Percentiles rank a stretch among this genome's conserved stretches.
Conservation (phyloP, 78 protist genomes). For the Blattamonas nauphoetae region DNA sequence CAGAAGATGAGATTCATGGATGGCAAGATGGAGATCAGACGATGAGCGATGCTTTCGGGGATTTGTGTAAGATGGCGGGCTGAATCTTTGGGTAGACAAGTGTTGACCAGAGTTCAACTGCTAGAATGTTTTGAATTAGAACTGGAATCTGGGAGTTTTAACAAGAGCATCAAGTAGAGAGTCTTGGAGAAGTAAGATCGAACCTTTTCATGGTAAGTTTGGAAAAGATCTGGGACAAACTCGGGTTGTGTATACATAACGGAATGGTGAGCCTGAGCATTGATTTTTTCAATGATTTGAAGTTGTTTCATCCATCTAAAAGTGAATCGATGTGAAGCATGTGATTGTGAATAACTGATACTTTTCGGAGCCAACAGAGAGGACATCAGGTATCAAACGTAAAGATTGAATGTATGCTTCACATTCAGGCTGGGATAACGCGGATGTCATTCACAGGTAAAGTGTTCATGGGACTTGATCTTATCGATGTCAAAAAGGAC, state of each 20-base stretch:
- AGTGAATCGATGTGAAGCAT: too few species aligned
- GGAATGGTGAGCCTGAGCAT: neutral
- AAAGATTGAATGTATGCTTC: too few species aligned
- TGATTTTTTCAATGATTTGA: neutral
- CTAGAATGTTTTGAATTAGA: neutral
- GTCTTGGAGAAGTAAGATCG: neutral
- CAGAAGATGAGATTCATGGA: neutral
- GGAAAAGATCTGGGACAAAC: neutral
- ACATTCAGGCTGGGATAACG: too few species aligned
- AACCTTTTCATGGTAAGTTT: neutral
- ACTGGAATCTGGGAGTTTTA: neutral
- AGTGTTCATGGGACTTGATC: too few species aligned
- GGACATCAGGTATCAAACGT: too few species aligned
- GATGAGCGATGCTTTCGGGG: neutral
- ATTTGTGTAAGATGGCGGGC: neutral
- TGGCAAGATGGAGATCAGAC: neutral
- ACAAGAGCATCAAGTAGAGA: neutral
- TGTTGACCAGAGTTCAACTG: neutral
- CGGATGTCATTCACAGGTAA: too few species aligned
- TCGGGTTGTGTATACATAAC: neutral
- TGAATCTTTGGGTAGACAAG: neutral
- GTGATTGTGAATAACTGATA: too few species aligned
- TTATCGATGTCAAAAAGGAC: too few species aligned
- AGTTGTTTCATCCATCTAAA: neutral
- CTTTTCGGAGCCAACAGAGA: too few species aligned